phyloP scores from a whole-genome alignment of 331 rosid species.

The Acacia pycnantha region DNA sequence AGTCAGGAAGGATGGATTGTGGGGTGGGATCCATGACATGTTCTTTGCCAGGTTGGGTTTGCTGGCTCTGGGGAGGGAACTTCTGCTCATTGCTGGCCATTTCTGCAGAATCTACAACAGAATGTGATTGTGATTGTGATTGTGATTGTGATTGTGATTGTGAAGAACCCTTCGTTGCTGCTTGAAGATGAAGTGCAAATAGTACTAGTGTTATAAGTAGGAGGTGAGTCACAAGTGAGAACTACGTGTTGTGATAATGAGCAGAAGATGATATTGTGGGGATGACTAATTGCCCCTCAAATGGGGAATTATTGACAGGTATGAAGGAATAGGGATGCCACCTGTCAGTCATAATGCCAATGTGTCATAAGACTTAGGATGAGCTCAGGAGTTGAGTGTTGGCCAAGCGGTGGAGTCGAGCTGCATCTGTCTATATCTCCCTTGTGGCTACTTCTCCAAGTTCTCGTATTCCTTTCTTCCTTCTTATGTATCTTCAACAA shows the following conservation, averaged over 20 bases:
- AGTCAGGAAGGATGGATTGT: constrained; percentile 35
- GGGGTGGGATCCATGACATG: constrained; percentile 53
- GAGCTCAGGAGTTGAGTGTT: neutral
- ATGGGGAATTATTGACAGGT: neutral
- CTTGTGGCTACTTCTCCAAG: neutral
- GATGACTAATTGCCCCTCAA: constrained; percentile 15
- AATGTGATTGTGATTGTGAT: neutral
- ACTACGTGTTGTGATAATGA: constrained; percentile 19
- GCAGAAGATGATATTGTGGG: neutral
- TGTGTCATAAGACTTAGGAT: constrained; percentile 22
- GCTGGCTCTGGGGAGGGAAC: constrained; percentile 54
- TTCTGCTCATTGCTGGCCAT: constrained; percentile 34
- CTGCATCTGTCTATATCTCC: neutral
- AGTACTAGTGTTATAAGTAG: neutral
- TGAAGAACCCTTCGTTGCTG: neutral
- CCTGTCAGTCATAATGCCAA: constrained; percentile 27
- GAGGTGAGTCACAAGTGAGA: neutral
- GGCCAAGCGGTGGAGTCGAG: constrained; percentile 32
- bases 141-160: neutral
- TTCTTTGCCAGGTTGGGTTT: constrained; percentile 54
- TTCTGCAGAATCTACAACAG: constrained; percentile 16
- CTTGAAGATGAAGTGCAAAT: neutral
- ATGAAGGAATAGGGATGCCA: constrained; percentile 26
- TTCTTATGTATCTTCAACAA: neutral
- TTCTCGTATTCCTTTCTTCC: neutral